These are phyloP conservation scores for Rhododendron vialii DNA, from an alignment of 148 eudicot genomes.

Conservation along the genomic window DNA sequence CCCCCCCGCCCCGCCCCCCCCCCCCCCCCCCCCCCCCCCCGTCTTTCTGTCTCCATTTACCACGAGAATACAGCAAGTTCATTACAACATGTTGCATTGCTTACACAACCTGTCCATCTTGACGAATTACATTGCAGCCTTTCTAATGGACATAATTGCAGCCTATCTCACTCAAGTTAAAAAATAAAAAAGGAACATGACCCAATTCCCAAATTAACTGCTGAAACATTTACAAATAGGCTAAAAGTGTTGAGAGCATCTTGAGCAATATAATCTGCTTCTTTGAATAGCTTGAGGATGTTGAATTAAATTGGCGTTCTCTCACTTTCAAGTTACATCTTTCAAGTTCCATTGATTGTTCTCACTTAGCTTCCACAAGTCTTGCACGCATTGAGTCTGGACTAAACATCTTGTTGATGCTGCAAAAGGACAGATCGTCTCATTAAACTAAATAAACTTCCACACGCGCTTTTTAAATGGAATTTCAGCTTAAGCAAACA, in stretches of 20 bases:
- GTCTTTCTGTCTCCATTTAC: neutral
- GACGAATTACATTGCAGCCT: neutral
- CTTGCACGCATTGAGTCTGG: slow-evolving; percentile 55
- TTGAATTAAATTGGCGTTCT: neutral
- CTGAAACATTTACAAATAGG: neutral
- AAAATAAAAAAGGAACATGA: neutral
- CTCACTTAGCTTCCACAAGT: slow-evolving; percentile 52
- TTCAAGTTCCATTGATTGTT: no score
- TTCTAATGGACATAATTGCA: neutral
- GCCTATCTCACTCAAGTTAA: neutral
- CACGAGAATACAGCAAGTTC: neutral
- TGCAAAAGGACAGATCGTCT: slow-evolving; percentile 30
- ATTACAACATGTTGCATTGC: neutral
- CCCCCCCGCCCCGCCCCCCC: no score
- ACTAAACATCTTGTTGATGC: slow-evolving; percentile 51
- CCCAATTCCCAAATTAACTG: neutral
- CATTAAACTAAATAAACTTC: neutral
- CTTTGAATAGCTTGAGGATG: neutral
- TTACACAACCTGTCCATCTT: neutral
- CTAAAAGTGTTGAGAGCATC: neutral
- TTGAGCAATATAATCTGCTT: neutral
- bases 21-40: no score
- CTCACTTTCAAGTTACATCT: no score
- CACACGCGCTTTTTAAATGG: neutral
- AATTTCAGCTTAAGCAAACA: neutral